phyloP scores from a whole-genome alignment of 306 rosid genomes.

The Quillaja saponaria region DNA sequence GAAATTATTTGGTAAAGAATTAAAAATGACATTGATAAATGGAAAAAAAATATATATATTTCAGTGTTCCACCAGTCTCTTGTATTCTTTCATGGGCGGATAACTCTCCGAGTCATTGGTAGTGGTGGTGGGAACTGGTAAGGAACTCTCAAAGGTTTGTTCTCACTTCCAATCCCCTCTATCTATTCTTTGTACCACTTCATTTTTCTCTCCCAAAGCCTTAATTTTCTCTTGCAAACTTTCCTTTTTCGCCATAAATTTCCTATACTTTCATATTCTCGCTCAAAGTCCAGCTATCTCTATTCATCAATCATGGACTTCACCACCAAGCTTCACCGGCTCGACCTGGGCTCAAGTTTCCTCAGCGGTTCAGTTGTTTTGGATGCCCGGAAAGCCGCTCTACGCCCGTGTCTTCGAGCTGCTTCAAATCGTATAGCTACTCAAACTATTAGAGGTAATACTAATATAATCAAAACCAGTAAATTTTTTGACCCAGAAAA shows the following conservation, averaged over 20 bases:
- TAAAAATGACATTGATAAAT: too few species aligned
- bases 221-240: neutral
- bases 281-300: neutral
- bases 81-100: constrained; percentile 28
- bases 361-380: constrained; percentile 56
- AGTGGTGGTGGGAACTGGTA: constrained; percentile 18
- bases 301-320: constrained; percentile 53
- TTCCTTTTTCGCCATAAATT: neutral
- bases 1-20: too few species aligned
- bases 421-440: constrained; percentile 27
- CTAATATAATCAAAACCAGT: constrained; percentile 33
- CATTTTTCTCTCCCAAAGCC: neutral
- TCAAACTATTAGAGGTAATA: constrained; percentile 34
- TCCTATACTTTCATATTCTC: neutral
- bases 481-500: constrained; percentile 25
- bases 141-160: constrained; percentile 1
- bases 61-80: too few species aligned
- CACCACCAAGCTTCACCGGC: constrained; percentile 61
- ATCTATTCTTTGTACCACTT: neutral
- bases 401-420: constrained; percentile 32
- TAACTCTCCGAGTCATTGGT: neutral
- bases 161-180: constrained; percentile 9
- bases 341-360: constrained; percentile 64
- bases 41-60: too few species aligned
- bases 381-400: constrained; percentile 41